Base-by-base conservation (phyloP, 768 basidiomycete species). In the Trametes meyenii region DNA sequence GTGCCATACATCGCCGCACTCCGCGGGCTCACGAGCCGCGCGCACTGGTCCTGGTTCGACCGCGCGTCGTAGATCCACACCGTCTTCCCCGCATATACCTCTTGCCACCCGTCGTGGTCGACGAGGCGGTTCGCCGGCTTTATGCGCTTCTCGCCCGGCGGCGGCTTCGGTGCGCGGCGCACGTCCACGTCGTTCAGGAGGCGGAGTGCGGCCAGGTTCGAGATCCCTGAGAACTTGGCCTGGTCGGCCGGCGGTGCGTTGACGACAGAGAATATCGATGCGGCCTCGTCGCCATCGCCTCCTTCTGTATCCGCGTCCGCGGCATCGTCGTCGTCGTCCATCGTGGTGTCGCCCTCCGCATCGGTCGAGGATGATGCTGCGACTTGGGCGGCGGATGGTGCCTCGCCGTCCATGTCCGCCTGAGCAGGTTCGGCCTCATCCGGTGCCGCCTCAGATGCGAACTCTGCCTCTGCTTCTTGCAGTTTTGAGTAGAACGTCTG, bases 1-100 rank as follows among this genome's bases (percentile, higher is more conserved):
- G 89, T 88, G 29, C 90, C 89, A 66, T 91, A 91, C 63, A 85
- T 72, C 63, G 85, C 83, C n/a, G 83, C 81, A 14, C 77, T 71
- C 55, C 76, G 68, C 64, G 81, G 83, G 67, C 80, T 84, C 11
- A 93, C 83, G n/a, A 89, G 76, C 49, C 89, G 80, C 54, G 81
- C 86, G 62, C 85, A 89, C 62, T 82, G 82, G 72, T 92, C 90
- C 14, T 53, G 56, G 67, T 89, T 89, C 11, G 89, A 90, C 65
- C 73, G 75, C 7, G 77, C 67, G 67, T 92, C 90, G 68, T 91
- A 93, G 53, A 92, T 80, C 91, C 91, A 92, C 23, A 92, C 66
- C 35, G 78, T 81, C 66, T 83, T 81, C 12, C 91, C 90, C 3
- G 70, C 69, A 69, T 92, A 93, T 16, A 85, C 78, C 71, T 92